Evolutionary conservation across 495 filamentous ascomycete genomes (phyloP).

Genomic region (Penicillium pulvis): DNA sequence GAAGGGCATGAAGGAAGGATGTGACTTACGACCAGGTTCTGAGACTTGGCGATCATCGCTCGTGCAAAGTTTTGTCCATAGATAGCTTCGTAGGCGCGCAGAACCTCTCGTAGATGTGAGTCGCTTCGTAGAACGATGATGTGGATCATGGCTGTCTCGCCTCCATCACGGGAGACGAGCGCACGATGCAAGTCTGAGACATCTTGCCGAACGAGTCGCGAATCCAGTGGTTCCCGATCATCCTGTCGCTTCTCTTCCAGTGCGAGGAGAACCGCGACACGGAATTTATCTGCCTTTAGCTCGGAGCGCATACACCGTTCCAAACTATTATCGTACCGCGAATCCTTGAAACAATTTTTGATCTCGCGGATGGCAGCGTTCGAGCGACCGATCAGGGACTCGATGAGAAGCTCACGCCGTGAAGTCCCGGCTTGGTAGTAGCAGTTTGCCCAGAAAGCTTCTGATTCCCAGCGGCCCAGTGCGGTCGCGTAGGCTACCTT

Average conservation of each 20-base stretch:
- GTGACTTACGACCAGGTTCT: constrained; percentile 79
- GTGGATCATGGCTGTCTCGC: constrained; percentile 87
- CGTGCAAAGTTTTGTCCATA: constrained; percentile 79
- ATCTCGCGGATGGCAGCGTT: constrained; percentile 87
- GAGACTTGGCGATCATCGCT: constrained; percentile 84
- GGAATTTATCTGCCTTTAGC: constrained; percentile 92
- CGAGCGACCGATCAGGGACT: constrained; percentile 83
- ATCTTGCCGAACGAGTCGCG: constrained; percentile 66
- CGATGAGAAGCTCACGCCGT: constrained; percentile 85
- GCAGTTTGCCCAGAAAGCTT: constrained; percentile 98
- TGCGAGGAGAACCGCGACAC: constrained; percentile 81
- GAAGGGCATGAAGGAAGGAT: background rate
- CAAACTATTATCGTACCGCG: constrained; percentile 84
- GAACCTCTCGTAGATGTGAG: constrained; percentile 75
- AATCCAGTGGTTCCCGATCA: constrained; percentile 62
- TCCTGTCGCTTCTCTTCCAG: constrained; percentile 82
- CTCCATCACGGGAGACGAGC: constrained; percentile 72
- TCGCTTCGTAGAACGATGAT: constrained; percentile 82
- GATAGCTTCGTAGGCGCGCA: constrained; percentile 68
- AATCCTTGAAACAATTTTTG: constrained; percentile 90
- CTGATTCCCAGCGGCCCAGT: constrained; percentile 87
- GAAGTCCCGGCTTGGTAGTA: constrained; percentile 93
- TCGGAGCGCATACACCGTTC: constrained; percentile 86
- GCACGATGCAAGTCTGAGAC: constrained; percentile 70
- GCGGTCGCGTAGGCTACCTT: constrained; percentile 90